Base-by-base conservation (phyloP, 1,284 basidiomycete species). In the Butyriboletus appendiculatus region DNA sequence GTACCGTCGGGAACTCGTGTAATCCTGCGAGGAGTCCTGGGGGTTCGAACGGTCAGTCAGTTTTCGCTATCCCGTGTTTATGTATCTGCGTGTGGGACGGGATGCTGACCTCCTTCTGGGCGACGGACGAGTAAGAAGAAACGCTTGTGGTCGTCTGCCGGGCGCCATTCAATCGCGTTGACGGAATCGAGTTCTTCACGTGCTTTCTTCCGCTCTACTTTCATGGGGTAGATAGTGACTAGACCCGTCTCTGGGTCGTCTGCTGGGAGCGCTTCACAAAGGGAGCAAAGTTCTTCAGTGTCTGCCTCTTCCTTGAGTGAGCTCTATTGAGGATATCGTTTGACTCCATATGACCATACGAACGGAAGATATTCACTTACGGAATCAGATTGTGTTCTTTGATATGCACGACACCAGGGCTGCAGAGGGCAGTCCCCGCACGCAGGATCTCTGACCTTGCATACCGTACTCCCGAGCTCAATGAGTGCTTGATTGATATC, bases 401-500 rank as follows among this genome's bases (percentile, higher is more conserved):
- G 70, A 58, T 86, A 86, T 1, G 88, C 94, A 28, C 75, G 72
- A 65, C 95, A 98, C 71, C 81, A 81, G 16, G 70, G 56, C 45
- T 71, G 78, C 32, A 97, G 58, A 9, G 94, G 92, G 71, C 95
- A 98, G 15, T 72, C 67, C 10, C 62, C 70, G 62, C 95, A 98
- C 9, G 76, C 73, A 5, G 95, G 94, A 50, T 88, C 82, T 53
- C 84, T 84, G 30, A 92, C 88, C 69, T 88, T 93, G 75, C 95
- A 98, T 3, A 97, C 81, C 2, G 93, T 96, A 64, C 91, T 91
- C 40, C 94, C 94, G 4, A 97, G 82, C 63, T 93, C 91, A 59
- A 92, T 93, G 37, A 93, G 77, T 18, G 88, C 92, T 73, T 96
- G 93, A 69, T 96, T 96, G 62, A 94, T 81, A 68, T 95, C 90